A percentile compares a stretch with the other conserved stretches of the same genome.
Conservation (phyloP, 805 yeast species). For the Saccharomycopsis fermentans region DNA sequence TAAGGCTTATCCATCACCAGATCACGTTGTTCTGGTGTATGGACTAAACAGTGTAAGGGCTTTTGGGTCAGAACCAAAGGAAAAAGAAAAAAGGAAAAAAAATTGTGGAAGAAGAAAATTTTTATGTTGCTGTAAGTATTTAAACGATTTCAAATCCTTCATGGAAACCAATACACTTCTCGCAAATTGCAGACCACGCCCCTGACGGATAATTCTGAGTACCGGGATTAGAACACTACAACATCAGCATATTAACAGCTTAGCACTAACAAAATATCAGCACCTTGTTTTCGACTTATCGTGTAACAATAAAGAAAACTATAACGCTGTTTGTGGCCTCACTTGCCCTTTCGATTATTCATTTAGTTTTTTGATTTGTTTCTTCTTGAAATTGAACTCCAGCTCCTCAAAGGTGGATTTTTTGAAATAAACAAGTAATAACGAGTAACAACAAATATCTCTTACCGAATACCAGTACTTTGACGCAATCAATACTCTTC, state of each 20-base stretch:
- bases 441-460: background rate
- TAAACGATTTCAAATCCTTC: background rate
- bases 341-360: background rate
- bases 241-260: background rate
- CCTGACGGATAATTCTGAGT: too few species aligned
- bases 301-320: background rate
- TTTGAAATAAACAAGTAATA: background rate
- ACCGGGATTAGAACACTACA: too few species aligned
- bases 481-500: background rate
- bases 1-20: background rate
- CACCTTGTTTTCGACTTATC: background rate
- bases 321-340: background rate
- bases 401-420: too few species aligned
- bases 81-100: background rate
- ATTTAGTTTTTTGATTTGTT: background rate
- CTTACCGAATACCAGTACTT: background rate
- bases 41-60: too few species aligned
- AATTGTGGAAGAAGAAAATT: background rate
- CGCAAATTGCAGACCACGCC: too few species aligned
- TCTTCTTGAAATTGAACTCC: background rate
- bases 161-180: background rate
- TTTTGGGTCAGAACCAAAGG: background rate
- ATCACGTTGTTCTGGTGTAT: background rate
- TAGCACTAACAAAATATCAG: background rate
- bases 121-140: slow-evolving; percentile 1